These are phyloP conservation scores for Teunomyces barrocoloradensis DNA, from an alignment of 805 yeast genomes.

Conservation along the genomic window DNA sequence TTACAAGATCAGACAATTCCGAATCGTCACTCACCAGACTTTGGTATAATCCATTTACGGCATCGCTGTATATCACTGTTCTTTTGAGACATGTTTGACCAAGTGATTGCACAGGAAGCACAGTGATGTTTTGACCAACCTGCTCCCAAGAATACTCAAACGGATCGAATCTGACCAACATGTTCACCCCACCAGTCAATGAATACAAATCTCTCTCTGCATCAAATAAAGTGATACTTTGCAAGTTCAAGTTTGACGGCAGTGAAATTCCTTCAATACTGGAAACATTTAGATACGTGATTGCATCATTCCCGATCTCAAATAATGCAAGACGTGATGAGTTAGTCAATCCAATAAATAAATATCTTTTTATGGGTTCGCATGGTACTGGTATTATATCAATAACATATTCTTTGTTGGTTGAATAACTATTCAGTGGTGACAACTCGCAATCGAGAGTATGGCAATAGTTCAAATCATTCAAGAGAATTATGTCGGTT, in stretches of 20 bases:
- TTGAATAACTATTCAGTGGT: not conserved
- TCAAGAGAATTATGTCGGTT: not conserved
- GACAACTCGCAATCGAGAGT: not conserved
- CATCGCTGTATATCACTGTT: slow-evolving; percentile 3
- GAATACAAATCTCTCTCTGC: slow-evolving; percentile 10
- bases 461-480: not conserved
- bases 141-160: not conserved
- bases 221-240: slow-evolving; percentile 14
- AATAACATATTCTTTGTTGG: not conserved
- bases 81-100: not conserved
- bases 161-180: slow-evolving; percentile 7
- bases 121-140: not conserved
- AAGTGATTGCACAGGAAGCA: not conserved
- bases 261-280: not conserved
- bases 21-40: not conserved
- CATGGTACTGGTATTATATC: not conserved
- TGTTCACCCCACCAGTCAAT: slow-evolving; percentile 17
- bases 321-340: not conserved
- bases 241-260: slow-evolving; percentile 1
- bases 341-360: slow-evolving; percentile 4
- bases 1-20: not conserved
- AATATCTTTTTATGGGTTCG: not conserved
- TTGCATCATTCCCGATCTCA: not conserved
- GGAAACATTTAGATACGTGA: not conserved
- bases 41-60: slow-evolving; percentile 5